Conservation (phyloP, 2,329 filamentous ascomycete species). For the Diaporthe sp. region DNA sequence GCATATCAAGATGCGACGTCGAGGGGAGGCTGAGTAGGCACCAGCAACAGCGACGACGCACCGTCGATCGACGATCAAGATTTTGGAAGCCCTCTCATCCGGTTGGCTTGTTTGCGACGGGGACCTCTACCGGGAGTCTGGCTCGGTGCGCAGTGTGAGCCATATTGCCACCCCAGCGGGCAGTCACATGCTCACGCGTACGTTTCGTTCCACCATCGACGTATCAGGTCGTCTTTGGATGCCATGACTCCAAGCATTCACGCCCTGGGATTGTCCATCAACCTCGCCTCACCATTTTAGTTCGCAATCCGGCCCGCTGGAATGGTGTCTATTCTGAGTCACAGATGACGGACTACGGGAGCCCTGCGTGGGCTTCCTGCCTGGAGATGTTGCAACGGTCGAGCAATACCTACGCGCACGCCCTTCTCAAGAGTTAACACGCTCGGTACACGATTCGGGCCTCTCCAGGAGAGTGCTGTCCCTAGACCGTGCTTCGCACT, state of each 20-base stretch:
- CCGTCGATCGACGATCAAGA: not conserved
- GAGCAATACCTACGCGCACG: conserved; percentile 11
- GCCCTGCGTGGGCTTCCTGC: not conserved
- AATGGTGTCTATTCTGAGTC: not conserved
- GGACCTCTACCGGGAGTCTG: not conserved
- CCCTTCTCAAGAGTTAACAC: not conserved
- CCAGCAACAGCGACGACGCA: not conserved
- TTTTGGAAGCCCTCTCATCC: not conserved
- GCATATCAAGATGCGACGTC: conserved; percentile 1
- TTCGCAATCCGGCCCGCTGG: not conserved
- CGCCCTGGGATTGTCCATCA: not conserved
- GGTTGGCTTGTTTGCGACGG: not conserved
- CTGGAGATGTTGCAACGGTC: not conserved
- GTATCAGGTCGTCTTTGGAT: not conserved
- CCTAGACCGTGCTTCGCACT: conserved; percentile 15
- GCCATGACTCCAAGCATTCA: not conserved
- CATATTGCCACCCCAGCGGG: not conserved
- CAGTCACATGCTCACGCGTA: conserved; percentile 32
- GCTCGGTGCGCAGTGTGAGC: not conserved
- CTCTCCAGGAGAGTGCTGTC: not conserved
- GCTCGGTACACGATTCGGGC: not conserved
- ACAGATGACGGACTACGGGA: not conserved
- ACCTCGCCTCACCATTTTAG: not conserved
- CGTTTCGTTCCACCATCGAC: not conserved
- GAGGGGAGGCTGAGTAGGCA: conserved; percentile 13